Conservation (phyloP, 2,329 filamentous ascomycete genomes). For the Cladophialophora exuberans region DNA sequence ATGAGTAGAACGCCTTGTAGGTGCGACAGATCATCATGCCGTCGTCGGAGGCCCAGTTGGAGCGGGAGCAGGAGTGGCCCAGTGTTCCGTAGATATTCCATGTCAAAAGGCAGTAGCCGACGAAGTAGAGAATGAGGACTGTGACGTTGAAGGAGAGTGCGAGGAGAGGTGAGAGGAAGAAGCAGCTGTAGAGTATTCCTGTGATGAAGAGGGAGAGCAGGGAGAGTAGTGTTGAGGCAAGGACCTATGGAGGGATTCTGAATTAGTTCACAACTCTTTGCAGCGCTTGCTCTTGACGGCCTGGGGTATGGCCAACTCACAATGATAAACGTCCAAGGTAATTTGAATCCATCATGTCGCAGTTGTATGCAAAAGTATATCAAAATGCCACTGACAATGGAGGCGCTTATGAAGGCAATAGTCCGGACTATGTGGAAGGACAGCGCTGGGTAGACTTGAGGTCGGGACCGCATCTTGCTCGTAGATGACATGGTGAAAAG, state of each 20-base stretch:
- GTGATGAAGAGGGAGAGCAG: constrained; percentile 54
- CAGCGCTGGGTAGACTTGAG: constrained; percentile 41
- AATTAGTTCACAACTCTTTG: neutral
- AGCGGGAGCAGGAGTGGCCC: constrained; percentile 52
- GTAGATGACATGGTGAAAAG: constrained; percentile 19
- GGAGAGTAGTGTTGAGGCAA: constrained; percentile 56
- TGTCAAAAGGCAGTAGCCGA: constrained; percentile 55
- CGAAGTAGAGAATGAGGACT: constrained; percentile 56
- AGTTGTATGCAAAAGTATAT: constrained; percentile 60
- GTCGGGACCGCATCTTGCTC: constrained; percentile 29
- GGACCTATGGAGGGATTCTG: constrained; percentile 46
- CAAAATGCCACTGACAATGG: constrained; percentile 59
- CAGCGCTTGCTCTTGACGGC: neutral
- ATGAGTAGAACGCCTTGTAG: constrained; percentile 65
- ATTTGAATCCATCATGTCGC: constrained; percentile 52
- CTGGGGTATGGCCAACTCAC: constrained; percentile 42
- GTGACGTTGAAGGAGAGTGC: constrained; percentile 54
- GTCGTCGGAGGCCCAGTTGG: constrained; percentile 57
- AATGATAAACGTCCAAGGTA: constrained; percentile 64
- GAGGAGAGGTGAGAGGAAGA: constrained; percentile 56
- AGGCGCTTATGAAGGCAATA: constrained; percentile 53
- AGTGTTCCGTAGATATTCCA: constrained; percentile 60
- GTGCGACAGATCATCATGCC: constrained; percentile 60
- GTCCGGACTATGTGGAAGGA: constrained; percentile 46
- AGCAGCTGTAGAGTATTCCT: constrained; percentile 54